Base-by-base conservation (phyloP, 805 yeast genomes). In the Torulaspora maleeae region DNA sequence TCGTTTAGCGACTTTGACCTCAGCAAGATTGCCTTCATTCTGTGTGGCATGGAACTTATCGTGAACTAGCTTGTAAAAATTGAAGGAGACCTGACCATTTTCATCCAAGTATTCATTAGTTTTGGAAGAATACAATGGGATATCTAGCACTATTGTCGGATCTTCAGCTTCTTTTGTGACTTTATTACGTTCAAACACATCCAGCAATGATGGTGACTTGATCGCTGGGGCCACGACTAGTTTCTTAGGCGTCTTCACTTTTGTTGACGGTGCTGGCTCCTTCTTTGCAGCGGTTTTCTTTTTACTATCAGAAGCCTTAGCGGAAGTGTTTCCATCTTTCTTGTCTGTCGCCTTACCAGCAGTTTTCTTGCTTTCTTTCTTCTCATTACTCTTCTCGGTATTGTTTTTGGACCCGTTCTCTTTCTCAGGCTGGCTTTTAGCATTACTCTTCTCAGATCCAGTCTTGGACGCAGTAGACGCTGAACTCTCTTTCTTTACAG, bases 81-180 rank as follows among this genome's bases (percentile, higher is more conserved):
- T 63, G 41, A 64, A 59, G 8, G 55, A 56, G 1, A 64, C 64
- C 30, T 64, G 63, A 10, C 68, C 68, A 46, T 64, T 63, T 51
- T 64, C 69, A 45, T 64, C 66, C 30, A 64, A 36, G 46, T 63
- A 64, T 7, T 62, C 61, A 34, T 57, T 60, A 17, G 45, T 40
- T 4, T 54, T 47, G 4, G 60, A 41, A n/a, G 56, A 43, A 36
- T 54, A 57, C 19, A 64, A 40, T 10, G 69, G 69, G 16, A 64
- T 56, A 43, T 64, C 61, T 12, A 64, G 30, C 5, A 63, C 50
- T 20, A 61, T 44, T 2, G 57, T 48, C 2, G 61, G 61, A 9
- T 58, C 59, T 27, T 50, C 54, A 17, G 43, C 44, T 28, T 50
- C 52, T 10, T 49, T 45, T 8, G 50, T 44, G 6, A 33, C 34